phyloP scores from a whole-genome alignment of 495 filamentous ascomycete genomes.

The Penicillium lagena region DNA sequence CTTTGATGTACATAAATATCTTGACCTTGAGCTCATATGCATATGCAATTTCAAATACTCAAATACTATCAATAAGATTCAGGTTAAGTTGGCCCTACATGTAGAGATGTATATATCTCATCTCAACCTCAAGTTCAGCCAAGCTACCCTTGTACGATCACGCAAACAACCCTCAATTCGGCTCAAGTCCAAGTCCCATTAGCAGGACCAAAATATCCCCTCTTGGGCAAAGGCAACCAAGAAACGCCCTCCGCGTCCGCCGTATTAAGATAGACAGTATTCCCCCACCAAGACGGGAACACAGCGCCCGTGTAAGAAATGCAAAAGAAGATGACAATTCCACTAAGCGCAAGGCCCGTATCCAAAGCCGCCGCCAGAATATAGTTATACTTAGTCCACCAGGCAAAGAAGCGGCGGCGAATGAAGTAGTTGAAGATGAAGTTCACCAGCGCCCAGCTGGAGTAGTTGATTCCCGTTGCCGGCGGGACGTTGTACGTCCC shows the following conservation, averaged over 20 bases:
- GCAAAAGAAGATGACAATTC: conserved; percentile 76
- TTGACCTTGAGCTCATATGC: too few species aligned
- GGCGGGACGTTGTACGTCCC: conserved; percentile 25
- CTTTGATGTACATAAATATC: too few species aligned
- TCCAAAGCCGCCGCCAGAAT: conserved; percentile 74
- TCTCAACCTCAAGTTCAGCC: too few species aligned
- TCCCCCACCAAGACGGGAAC: conserved; percentile 35
- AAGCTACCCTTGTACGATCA: too few species aligned
- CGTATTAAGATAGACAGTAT: conserved; percentile 40
- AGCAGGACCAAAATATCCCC: conserved; percentile 38
- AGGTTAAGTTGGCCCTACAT: too few species aligned
- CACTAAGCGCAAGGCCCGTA: conserved; percentile 64
- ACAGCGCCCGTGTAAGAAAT: conserved; percentile 63
- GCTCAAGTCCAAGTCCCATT: conserved; percentile 37
- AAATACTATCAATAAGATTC: too few species aligned
- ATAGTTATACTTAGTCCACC: conserved; percentile 89
- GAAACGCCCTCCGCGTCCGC: conserved; percentile 36
- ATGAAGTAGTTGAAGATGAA: conserved; percentile 59
- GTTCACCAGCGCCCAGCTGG: conserved; percentile 76
- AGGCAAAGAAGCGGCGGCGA: conserved; percentile 49
- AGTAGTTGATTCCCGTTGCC: conserved; percentile 72
- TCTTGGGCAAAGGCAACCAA: conserved; percentile 32
- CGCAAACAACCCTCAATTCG: too few species aligned
- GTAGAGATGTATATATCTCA: too few species aligned
- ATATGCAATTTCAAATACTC: too few species aligned